phyloP scores from a whole-genome alignment of 1,284 basidiomycete genomes.

The Cryptococcus maquisensis region DNA sequence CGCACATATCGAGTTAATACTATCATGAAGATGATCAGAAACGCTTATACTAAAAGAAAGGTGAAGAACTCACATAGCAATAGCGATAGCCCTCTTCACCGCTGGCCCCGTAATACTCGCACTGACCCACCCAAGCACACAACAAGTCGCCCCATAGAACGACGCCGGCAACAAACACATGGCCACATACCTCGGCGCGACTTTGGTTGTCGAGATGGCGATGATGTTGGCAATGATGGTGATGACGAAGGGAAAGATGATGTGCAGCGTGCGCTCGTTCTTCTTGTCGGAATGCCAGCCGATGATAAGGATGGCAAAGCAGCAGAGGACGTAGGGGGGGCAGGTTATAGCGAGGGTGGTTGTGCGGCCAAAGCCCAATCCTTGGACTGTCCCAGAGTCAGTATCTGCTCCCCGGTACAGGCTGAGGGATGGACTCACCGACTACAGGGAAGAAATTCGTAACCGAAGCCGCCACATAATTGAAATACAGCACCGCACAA shows the following conservation, averaged over 20 bases:
- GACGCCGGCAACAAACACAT: conserved; percentile 33
- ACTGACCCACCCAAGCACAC: conserved; percentile 45
- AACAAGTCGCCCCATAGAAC: conserved; percentile 45
- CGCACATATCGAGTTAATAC: conserved; percentile 35
- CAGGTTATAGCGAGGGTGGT: conserved; percentile 43
- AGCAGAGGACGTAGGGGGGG: conserved; percentile 44
- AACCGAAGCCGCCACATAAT: conserved; percentile 37
- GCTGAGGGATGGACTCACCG: conserved; percentile 7
- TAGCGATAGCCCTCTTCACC: conserved; percentile 47
- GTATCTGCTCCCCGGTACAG: neutral
- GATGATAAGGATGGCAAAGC: conserved; percentile 34
- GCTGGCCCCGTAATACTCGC: conserved; percentile 43
- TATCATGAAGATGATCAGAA: neutral
- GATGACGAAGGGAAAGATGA: conserved; percentile 29
- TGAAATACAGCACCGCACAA: conserved; percentile 14
- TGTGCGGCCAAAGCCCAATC: conserved; percentile 37
- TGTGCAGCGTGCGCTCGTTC: conserved; percentile 29
- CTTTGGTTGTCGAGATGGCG: conserved; percentile 52
- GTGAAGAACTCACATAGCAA: conserved; percentile 24
- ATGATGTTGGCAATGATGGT: conserved; percentile 54
- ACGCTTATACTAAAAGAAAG: conserved; percentile 13
- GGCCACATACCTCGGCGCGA: conserved; percentile 43
- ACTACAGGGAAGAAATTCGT: conserved; percentile 47
- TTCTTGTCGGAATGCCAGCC: conserved; percentile 43
- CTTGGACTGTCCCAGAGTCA: neutral